Base-by-base conservation (phyloP, 177 flowering plant species). In the Vitis hybrid region DNA sequence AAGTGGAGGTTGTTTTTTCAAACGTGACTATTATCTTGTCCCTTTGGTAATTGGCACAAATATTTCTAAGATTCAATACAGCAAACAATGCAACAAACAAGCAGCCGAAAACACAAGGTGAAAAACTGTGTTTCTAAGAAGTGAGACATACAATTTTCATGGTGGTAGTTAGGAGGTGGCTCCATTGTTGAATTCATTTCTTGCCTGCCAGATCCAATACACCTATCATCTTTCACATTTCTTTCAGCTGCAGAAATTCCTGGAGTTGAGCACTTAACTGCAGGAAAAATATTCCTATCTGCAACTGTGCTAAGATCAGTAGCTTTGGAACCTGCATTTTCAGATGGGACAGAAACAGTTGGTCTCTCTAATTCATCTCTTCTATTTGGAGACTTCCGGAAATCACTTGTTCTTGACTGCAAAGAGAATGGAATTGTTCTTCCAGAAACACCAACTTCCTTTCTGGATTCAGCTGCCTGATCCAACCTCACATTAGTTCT, bases 401-500 rank as follows among this genome's bases (percentile, higher is more conserved):
- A 64, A 57, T 87, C 92, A 69, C 83, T 67, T 60, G 80, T 50
- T 75, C 80, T 95, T 56, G 94, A 68, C 71, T 83, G 90, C 75
- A 84, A 70, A 60, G 87, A 73, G 21, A 78, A 80, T 40, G 89
- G 83, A 79, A 79, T 73, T 48, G 88, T 65, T 85, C 87, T 91
- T 57, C 81, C 89, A 70, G 76, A 64, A 60, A 74, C 62, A 49
- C 72, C 67, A 64, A 69, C 72, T 75, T 93, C 97, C 81, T 81
- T 90, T 76, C 85, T 88, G 70, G 82, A 78, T 68, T 95, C 98
- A 70, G 86, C 71, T 46, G 86, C 78, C 79, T 74, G 87, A 68
- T 95, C 98, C 46, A 74, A n/a, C 56, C 89, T 86, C 51, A 69
- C 40, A 81, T 83, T 84, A 71, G 73, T 83, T 79, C 96, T 85